Conservation (phyloP, 768 basidiomycete species). For the Boletus vinaceobasis region DNA sequence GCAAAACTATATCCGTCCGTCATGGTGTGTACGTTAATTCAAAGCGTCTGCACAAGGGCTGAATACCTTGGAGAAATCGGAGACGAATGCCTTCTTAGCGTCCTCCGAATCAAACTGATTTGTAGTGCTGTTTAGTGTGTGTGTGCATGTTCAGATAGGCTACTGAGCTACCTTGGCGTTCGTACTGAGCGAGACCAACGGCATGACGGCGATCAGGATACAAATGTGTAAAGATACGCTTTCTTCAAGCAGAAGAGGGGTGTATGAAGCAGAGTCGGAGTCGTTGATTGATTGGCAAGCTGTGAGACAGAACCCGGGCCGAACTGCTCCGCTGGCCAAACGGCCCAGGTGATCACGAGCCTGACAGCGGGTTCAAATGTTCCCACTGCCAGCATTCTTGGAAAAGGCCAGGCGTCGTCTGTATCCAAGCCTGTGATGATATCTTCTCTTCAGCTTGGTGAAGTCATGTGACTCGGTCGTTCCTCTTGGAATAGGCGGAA, state of each 20-base stretch:
- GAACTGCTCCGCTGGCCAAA: not conserved
- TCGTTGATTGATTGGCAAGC: not conserved
- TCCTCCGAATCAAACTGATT: constrained; percentile 18
- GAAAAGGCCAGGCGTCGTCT: too few species aligned
- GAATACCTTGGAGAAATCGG: constrained; percentile 57
- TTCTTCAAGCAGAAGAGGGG: not conserved
- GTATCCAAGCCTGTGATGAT: too few species aligned
- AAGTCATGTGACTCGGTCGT: too few species aligned
- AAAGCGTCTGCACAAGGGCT: not conserved
- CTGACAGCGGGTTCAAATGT: constrained; percentile 61
- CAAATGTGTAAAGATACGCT: not conserved
- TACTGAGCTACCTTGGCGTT: constrained; percentile 32
- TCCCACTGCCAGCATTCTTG: too few species aligned
- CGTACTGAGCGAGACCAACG: constrained; percentile 37
- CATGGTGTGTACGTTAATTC: not conserved
- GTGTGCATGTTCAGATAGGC: not conserved
- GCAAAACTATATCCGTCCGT: constrained; percentile 38
- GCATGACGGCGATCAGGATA: constrained; percentile 26
- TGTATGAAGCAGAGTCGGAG: not conserved
- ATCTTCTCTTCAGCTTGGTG: too few species aligned
- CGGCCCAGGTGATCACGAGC: too few species aligned
- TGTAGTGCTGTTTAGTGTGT: not conserved
- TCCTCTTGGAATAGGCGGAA: too few species aligned
- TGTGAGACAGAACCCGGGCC: not conserved
- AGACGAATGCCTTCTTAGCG: constrained; percentile 34